A percentile compares a stretch with the other conserved stretches of the same genome.
Conservation (phyloP, 2,329 filamentous ascomycete genomes). For the Tothia fuscella region DNA sequence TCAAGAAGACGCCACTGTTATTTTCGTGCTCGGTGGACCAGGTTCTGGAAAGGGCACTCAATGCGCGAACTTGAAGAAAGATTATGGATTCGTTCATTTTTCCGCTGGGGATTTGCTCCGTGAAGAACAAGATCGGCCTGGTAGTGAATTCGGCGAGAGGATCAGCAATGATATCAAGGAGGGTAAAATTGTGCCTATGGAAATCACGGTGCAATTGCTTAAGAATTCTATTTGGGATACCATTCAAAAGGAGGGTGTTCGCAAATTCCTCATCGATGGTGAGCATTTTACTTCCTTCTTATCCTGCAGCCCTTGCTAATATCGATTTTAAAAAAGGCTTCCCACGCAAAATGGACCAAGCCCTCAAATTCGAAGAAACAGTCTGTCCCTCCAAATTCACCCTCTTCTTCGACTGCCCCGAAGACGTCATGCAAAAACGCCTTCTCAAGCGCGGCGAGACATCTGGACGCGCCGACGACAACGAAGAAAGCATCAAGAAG, state of each 20-base stretch:
- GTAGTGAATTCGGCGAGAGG: conserved; percentile 79
- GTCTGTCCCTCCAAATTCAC: conserved; percentile 78
- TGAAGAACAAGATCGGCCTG: conserved; percentile 79
- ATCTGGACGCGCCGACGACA: conserved; percentile 83
- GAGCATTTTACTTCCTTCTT: conserved; percentile 2
- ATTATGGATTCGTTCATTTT: conserved; percentile 87
- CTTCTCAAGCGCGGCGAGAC: conserved; percentile 87
- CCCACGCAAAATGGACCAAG: conserved; percentile 95
- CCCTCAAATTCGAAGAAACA: conserved; percentile 78
- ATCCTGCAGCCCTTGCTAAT: not conserved
- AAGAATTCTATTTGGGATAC: conserved; percentile 81
- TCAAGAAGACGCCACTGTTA: conserved; percentile 66
- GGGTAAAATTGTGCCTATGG: conserved; percentile 96
- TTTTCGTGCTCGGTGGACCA: conserved; percentile 93
- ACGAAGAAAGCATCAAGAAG: conserved; percentile 91
- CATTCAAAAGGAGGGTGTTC: conserved; percentile 46
- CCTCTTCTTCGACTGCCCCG: conserved; percentile 88
- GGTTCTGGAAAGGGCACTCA: conserved; percentile 96
- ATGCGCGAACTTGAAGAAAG: conserved; percentile 72
- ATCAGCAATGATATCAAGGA: conserved; percentile 92
- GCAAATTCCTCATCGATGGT: conserved; percentile 63
- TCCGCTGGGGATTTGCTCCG: conserved; percentile 88
- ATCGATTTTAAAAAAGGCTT: conserved; percentile 46
- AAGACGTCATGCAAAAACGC: conserved; percentile 73
- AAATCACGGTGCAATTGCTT: conserved; percentile 85